Evolutionary conservation across 306 rosid genomes (phyloP).

Genomic region (Herpetospermum pedunculosum): DNA sequence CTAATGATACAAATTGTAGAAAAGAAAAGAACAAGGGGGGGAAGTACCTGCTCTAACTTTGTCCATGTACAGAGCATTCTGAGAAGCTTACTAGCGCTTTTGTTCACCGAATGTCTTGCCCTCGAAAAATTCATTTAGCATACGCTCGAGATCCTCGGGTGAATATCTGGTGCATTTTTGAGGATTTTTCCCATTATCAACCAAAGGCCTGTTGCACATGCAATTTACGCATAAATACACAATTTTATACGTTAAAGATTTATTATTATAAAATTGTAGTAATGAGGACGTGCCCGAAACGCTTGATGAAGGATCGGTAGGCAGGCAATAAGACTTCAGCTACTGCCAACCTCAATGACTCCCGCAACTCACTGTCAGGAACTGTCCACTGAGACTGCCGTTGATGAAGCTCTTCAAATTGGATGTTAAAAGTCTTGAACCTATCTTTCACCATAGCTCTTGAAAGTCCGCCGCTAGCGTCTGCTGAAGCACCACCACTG

Average conservation of each 20-base stretch:
- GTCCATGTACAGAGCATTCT: background rate
- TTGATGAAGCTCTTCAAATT: slow-evolving; percentile 81
- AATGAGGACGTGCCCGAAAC: slow-evolving; percentile 51
- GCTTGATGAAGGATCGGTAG: slow-evolving; percentile 78
- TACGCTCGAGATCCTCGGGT: slow-evolving; percentile 68
- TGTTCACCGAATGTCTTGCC: slow-evolving; percentile 78
- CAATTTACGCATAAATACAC: background rate
- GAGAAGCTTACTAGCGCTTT: slow-evolving; percentile 41
- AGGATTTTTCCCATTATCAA: slow-evolving; percentile 81
- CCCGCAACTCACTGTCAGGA: slow-evolving; percentile 92
- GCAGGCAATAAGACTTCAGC: slow-evolving; percentile 96
- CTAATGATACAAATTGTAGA: slow-evolving; percentile 2
- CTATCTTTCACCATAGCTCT: slow-evolving; percentile 69
- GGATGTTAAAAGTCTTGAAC: slow-evolving; percentile 73
- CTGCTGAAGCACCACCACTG: slow-evolving; percentile 16
- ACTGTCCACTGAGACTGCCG: slow-evolving; percentile 97
- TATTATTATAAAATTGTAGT: background rate
- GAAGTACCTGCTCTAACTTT: slow-evolving; percentile 5
- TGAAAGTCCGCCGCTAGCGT: slow-evolving; percentile 46
- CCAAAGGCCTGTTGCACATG: slow-evolving; percentile 57
- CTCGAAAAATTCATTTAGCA: slow-evolving; percentile 81
- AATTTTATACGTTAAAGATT: background rate
- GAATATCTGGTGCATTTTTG: slow-evolving; percentile 51
- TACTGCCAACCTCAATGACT: slow-evolving; percentile 85
- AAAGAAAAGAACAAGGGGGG: background rate